phyloP scores from a whole-genome alignment of 495 filamentous ascomycete species.

The Hypomontagnella submonticulosa region DNA sequence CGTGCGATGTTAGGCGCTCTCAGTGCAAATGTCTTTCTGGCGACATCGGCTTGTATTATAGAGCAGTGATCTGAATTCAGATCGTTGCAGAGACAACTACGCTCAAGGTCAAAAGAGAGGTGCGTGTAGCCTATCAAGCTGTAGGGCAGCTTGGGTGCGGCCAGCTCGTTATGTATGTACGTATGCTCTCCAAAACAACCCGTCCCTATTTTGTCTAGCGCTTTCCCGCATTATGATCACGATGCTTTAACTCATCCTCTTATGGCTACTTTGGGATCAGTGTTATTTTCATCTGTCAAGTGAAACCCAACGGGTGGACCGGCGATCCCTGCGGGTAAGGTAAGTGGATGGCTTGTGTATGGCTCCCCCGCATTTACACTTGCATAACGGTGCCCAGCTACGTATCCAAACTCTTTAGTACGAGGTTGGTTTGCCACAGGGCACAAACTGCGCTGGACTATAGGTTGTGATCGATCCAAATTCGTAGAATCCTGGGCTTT shows the following conservation, averaged over 20 bases:
- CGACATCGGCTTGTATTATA: slow-evolving; percentile 4
- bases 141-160: slow-evolving; percentile 16
- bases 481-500: slow-evolving; percentile 37
- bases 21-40: slow-evolving; percentile 1
- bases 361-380: slow-evolving; percentile 41
- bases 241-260: slow-evolving; percentile 43
- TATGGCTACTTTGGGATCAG: slow-evolving; percentile 36
- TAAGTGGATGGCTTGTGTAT: slow-evolving; percentile 19
- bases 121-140: slow-evolving; percentile 3
- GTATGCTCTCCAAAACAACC: slow-evolving; percentile 15
- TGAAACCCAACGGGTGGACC: slow-evolving; percentile 35
- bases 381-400: slow-evolving; percentile 34
- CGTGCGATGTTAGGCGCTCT: not conserved
- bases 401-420: slow-evolving; percentile 20
- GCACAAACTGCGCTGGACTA: slow-evolving; percentile 11
- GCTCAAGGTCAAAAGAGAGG: slow-evolving; percentile 21
- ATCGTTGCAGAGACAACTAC: slow-evolving; percentile 13
- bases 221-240: slow-evolving; percentile 40
- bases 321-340: slow-evolving; percentile 43
- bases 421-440: slow-evolving; percentile 15
- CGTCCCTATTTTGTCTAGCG: slow-evolving; percentile 36
- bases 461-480: slow-evolving; percentile 41
- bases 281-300: slow-evolving; percentile 33
- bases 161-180: slow-evolving; percentile 34
- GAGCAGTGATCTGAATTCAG: slow-evolving; percentile 5